Evolutionary conservation across 805 yeast species (phyloP).

Genomic region (Maudiozyma serrabonitensis): DNA sequence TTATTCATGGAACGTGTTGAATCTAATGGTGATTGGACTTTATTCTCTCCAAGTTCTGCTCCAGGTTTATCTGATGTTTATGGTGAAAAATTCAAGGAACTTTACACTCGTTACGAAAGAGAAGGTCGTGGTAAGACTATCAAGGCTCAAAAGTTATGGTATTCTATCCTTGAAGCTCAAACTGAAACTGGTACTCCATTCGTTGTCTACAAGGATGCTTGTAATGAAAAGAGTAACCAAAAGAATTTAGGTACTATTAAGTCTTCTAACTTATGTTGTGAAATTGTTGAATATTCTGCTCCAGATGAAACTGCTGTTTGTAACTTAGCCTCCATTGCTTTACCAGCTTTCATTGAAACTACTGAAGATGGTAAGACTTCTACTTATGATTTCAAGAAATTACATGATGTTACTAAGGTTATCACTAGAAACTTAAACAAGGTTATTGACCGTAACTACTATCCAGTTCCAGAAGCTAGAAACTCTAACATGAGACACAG

Average conservation of each 20-base stretch:
- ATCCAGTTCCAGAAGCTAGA: slow-evolving; percentile 74
- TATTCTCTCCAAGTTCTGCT: slow-evolving; percentile 82
- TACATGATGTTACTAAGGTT: slow-evolving; percentile 72
- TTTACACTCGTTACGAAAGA: slow-evolving; percentile 64
- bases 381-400: slow-evolving; percentile 58
- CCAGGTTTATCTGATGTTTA: slow-evolving; percentile 76
- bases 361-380: slow-evolving; percentile 37
- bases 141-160: slow-evolving; percentile 87
- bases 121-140: slow-evolving; percentile 59
- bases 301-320: slow-evolving; percentile 94
- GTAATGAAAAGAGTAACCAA: slow-evolving; percentile 82
- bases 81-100: slow-evolving; percentile 71
- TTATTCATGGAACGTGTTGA: slow-evolving; percentile 88
- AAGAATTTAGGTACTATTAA: slow-evolving; percentile 87
- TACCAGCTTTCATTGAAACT: slow-evolving; percentile 62
- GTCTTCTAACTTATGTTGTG: slow-evolving; percentile 91
- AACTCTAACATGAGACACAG: slow-evolving; percentile 72
- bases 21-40: slow-evolving; percentile 69
- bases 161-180: slow-evolving; percentile 80
- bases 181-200: slow-evolving; percentile 96
- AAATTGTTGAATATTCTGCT: slow-evolving; percentile 83
- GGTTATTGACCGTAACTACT: slow-evolving; percentile 75
- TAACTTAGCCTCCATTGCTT: slow-evolving; percentile 83
- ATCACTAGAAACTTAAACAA: slow-evolving; percentile 69
- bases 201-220: slow-evolving; percentile 86